A percentile compares a stretch with the other conserved stretches of the same genome.
phyloP scores from a whole-genome alignment of 345 rosid genomes.

The Brassica carinata region DNA sequence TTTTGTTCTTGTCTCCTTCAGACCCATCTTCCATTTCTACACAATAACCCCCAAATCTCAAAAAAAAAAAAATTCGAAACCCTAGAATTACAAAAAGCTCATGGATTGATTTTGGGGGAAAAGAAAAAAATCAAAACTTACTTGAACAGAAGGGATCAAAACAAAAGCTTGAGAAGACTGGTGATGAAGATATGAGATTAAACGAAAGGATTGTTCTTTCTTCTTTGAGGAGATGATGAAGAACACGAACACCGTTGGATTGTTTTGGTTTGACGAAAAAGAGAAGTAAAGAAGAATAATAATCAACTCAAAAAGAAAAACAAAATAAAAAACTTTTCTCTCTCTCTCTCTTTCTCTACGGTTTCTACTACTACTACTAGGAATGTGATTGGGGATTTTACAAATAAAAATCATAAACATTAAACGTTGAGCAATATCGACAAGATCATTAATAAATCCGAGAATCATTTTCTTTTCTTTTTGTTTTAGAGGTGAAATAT shows the following conservation, averaged over 20 bases:
- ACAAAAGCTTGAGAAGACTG: not conserved
- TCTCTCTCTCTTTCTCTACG: slow-evolving; percentile 41
- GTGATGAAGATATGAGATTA: not conserved
- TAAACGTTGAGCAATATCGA: slow-evolving; percentile 38
- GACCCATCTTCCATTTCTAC: slow-evolving; percentile 51
- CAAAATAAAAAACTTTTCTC: slow-evolving; percentile 29
- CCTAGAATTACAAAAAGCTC: slow-evolving; percentile 20
- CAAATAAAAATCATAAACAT: slow-evolving; percentile 35
- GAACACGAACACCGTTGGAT: slow-evolving; percentile 33
- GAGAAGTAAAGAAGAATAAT: slow-evolving; percentile 41
- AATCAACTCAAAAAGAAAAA: slow-evolving; percentile 37
- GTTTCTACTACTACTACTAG: not conserved
- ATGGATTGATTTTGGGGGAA: slow-evolving; percentile 24
- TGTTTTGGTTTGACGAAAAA: slow-evolving; percentile 42
- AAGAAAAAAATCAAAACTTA: not conserved
- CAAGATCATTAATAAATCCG: slow-evolving; percentile 42
- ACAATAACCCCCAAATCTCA: slow-evolving; percentile 1
- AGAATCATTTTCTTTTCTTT: not conserved
- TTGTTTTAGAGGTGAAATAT: not conserved
- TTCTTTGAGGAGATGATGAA: not conserved
- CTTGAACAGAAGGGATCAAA: slow-evolving; percentile 3
- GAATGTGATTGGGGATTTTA: slow-evolving; percentile 61
- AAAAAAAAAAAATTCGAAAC: not conserved
- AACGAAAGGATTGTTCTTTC: not conserved
- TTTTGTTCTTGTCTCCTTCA: slow-evolving; percentile 64